Conservation (phyloP, 352 stramenopile species). For the Pythium apleroticum region DNA sequence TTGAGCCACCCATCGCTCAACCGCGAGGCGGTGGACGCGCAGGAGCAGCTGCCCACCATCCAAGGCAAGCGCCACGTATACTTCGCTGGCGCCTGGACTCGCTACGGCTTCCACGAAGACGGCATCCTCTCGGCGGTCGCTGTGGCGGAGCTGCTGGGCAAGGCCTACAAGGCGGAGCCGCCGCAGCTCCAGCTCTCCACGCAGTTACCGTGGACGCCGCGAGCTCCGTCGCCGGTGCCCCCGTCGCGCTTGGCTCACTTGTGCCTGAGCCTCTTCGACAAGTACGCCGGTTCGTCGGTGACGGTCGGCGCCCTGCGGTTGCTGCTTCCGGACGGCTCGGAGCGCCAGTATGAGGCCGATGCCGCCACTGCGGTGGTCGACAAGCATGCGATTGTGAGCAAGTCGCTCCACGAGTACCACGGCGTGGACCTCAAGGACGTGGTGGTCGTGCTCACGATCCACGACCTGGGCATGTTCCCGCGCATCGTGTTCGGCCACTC, state of each 20-base stretch:
- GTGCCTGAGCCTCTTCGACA: constrained; percentile 24
- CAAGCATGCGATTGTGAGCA: constrained; percentile 25
- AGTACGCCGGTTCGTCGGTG: constrained; percentile 24
- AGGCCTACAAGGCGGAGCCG: constrained; percentile 16
- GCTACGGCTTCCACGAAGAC: constrained; percentile 93
- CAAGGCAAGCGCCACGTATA: constrained; percentile 82
- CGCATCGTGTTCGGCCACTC: constrained; percentile 30
- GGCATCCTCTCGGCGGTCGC: constrained; percentile 38
- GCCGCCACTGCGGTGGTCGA: not conserved
- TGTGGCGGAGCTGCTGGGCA: constrained; percentile 17
- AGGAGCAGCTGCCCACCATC: constrained; percentile 43
- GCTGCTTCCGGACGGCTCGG: constrained; percentile 26
- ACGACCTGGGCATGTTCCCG: constrained; percentile 29
- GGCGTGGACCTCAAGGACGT: constrained; percentile 25
- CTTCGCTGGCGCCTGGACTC: constrained; percentile 86
- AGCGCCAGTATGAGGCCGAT: constrained; percentile 16
- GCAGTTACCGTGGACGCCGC: constrained; percentile 20
- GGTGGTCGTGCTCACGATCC: constrained; percentile 22
- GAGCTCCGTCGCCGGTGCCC: constrained; percentile 23
- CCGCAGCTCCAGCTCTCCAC: not conserved
- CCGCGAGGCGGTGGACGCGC: constrained; percentile 43
- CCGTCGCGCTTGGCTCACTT: constrained; percentile 17
- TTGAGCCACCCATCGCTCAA: constrained; percentile 85
- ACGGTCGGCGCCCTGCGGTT: constrained; percentile 18
- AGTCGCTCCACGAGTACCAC: constrained; percentile 29